These are phyloP conservation scores for Alternaria incomplexa DNA, from an alignment of 2,329 filamentous ascomycete species.

Conservation along the genomic window DNA sequence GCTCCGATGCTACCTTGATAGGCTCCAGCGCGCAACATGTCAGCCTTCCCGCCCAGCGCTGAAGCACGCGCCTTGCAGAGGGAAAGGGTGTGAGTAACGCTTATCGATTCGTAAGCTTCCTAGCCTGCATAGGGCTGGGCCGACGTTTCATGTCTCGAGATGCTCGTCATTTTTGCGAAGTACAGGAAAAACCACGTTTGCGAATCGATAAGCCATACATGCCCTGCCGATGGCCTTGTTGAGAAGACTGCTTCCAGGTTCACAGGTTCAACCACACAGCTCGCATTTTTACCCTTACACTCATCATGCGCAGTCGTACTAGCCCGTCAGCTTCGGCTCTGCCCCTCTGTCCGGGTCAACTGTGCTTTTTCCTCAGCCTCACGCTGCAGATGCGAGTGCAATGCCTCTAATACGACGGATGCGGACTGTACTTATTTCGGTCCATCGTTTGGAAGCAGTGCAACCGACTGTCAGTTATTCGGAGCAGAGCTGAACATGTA, in stretches of 20 bases:
- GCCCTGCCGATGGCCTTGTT: slow-evolving; percentile 3
- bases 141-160: slow-evolving; percentile 34
- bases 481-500: slow-evolving; percentile 4
- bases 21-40: slow-evolving; percentile 18
- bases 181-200: slow-evolving; percentile 7
- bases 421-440: neutral
- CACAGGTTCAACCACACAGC: neutral
- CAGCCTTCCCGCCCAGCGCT: slow-evolving; percentile 20
- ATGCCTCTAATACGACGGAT: neutral
- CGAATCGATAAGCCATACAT: neutral
- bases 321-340: neutral
- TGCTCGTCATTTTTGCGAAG: neutral
- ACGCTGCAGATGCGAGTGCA: slow-evolving; percentile 1
- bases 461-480: neutral
- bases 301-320: neutral
- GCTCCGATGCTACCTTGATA: slow-evolving; percentile 11
- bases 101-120: slow-evolving; percentile 44
- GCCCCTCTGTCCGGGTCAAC: neutral
- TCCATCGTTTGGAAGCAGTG: neutral
- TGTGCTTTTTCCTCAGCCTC: neutral
- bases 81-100: slow-evolving; percentile 20
- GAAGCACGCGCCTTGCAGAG: slow-evolving; percentile 8
- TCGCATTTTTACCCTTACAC: neutral
- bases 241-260: neutral
- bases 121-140: slow-evolving; percentile 21